These are phyloP conservation scores for Pythium insidiosum DNA, from an alignment of 352 stramenopile genomes.

Conservation along the genomic window DNA sequence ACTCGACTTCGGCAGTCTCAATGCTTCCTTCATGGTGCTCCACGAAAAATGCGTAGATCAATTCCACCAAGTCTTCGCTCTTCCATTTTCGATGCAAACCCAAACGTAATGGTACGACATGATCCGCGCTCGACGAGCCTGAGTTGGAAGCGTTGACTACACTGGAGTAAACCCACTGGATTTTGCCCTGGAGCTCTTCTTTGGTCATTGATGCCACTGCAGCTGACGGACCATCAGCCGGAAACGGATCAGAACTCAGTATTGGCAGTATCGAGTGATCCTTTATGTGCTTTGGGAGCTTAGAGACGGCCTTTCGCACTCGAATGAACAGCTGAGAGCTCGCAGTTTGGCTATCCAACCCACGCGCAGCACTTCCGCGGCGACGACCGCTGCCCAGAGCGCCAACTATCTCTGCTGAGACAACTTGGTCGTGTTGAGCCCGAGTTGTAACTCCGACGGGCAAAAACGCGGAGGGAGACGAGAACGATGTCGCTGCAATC, in stretches of 20 bases:
- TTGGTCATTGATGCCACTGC: constrained; percentile 17
- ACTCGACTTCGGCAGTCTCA: constrained; percentile 17
- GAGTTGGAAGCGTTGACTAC: too few relatives aligned
- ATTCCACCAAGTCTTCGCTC: constrained; percentile 21
- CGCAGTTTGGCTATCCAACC: too few relatives aligned
- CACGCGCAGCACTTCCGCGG: neutral
- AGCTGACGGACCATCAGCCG: constrained; percentile 8
- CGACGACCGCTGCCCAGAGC: neutral
- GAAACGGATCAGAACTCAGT: constrained; percentile 10
- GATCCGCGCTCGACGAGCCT: neutral
- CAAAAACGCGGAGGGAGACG: constrained; percentile 12
- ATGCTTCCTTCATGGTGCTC: constrained; percentile 17
- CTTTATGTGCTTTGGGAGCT: constrained; percentile 27
- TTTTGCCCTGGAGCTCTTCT: constrained; percentile 22
- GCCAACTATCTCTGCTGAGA: constrained; percentile 3
- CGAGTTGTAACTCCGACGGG: too few relatives aligned
- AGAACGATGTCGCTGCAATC: constrained; percentile 18
- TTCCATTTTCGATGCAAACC: too few relatives aligned
- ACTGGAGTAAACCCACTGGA: constrained; percentile 23
- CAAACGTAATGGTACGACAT: too few relatives aligned
- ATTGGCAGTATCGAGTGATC: constrained; percentile 19
- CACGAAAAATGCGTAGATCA: constrained; percentile 23
- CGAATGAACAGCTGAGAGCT: constrained; percentile 14
- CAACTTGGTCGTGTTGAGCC: neutral
- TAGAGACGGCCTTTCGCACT: constrained; percentile 20